phyloP scores from a whole-genome alignment of 441 rosid genomes.

The Gossypium laxum region DNA sequence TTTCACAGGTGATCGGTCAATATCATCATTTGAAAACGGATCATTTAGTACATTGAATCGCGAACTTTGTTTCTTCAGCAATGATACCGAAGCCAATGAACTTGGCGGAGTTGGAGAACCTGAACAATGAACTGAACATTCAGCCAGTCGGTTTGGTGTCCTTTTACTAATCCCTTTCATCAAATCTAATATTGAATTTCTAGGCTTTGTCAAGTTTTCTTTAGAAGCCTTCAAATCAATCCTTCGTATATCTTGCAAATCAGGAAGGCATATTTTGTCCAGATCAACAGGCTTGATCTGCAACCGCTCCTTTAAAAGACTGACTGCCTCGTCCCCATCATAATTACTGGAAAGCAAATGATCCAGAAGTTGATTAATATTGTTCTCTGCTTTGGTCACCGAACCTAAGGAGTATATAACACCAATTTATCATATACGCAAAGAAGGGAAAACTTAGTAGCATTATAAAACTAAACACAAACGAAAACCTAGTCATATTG shows the following conservation, averaged over 20 bases:
- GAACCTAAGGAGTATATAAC: constrained; percentile 11
- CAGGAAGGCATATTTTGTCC: constrained; percentile 46
- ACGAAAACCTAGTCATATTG: not conserved
- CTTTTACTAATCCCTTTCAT: constrained; percentile 27
- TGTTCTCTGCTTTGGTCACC: constrained; percentile 28
- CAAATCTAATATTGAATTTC: constrained; percentile 39
- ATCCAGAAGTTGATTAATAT: constrained; percentile 37
- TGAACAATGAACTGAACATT: constrained; percentile 6
- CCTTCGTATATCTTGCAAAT: constrained; percentile 36
- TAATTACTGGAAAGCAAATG: constrained; percentile 40
- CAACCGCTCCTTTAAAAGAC: constrained; percentile 45
- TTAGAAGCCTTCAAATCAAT: constrained; percentile 37
- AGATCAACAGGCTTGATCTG: constrained; percentile 45
- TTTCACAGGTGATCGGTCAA: constrained; percentile 18
- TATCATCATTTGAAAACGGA: constrained; percentile 34
- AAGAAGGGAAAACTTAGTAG: not conserved
- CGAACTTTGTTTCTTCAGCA: constrained; percentile 32
- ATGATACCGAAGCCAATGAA: constrained; percentile 34
- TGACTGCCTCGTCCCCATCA: constrained; percentile 48
- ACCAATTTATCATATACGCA: not conserved
- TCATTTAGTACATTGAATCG: constrained; percentile 26
- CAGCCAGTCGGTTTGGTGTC: constrained; percentile 8
- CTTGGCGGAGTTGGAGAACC: constrained; percentile 37
- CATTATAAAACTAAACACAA: not conserved
- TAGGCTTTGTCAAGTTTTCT: constrained; percentile 30